A percentile compares a stretch with the other conserved stretches of the same genome.
These are phyloP conservation scores for Barbarea vulgaris DNA, from an alignment of 345 rosid species.

Conservation along the genomic window DNA sequence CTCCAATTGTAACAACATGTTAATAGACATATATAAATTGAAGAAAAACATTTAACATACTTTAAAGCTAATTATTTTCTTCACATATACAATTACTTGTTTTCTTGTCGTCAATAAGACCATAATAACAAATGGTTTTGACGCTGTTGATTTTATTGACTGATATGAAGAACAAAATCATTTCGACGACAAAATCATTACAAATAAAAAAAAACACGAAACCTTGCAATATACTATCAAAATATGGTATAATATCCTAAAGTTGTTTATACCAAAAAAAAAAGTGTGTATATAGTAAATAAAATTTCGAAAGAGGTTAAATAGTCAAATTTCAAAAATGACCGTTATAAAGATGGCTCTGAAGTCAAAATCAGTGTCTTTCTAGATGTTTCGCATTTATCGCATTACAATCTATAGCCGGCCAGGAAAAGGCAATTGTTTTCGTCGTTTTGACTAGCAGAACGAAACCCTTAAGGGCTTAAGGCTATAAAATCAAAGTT, in stretches of 20 bases:
- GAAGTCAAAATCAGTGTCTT: neutral
- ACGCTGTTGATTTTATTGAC: neutral
- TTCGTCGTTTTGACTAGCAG: constrained; percentile 10
- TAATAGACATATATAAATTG: too few species aligned
- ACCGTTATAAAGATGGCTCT: neutral
- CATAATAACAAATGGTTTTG: neutral
- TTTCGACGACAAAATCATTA: neutral
- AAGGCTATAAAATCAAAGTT: constrained; percentile 32
- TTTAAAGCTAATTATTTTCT: too few species aligned
- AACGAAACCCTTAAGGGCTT: neutral
- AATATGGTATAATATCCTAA: neutral
- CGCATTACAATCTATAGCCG: neutral
- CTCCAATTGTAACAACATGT: too few species aligned
- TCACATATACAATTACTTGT: neutral
- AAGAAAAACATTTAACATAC: too few species aligned
- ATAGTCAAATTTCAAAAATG: neutral
- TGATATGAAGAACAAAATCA: neutral
- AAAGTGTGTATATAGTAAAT: neutral
- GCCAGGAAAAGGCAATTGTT: neutral
- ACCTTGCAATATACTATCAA: neutral
- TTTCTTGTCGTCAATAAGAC: neutral
- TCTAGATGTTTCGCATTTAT: neutral
- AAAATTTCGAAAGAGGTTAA: neutral
- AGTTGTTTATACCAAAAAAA: neutral
- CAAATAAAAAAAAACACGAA: neutral